Conservation (phyloP, 805 yeast genomes). For the Starmera caribaea region DNA sequence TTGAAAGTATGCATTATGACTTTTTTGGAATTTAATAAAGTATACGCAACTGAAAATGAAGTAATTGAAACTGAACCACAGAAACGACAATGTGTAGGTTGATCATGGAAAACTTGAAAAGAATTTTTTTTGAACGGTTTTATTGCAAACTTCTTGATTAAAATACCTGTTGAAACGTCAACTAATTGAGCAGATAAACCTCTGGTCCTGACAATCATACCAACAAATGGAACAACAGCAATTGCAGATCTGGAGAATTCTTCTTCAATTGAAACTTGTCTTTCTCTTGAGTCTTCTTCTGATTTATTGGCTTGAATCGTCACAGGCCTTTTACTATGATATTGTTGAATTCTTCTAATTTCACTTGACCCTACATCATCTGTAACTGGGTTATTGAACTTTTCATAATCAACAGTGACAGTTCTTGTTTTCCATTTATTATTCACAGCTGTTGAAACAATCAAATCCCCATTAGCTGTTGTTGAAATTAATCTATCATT, state of each 20-base stretch:
- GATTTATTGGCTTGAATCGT: neutral
- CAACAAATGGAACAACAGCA: slow-evolving; percentile 58
- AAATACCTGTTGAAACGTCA: slow-evolving; percentile 71
- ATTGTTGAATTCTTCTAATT: slow-evolving; percentile 4
- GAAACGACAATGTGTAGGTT: slow-evolving; percentile 81
- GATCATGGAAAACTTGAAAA: slow-evolving; percentile 67
- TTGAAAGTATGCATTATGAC: slow-evolving; percentile 66
- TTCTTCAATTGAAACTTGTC: slow-evolving; percentile 1
- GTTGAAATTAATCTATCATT: slow-evolving; percentile 60
- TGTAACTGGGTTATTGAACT: slow-evolving; percentile 16
- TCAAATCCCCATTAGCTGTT: slow-evolving; percentile 36
- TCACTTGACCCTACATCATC: neutral
- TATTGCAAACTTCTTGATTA: slow-evolving; percentile 50
- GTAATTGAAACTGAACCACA: slow-evolving; percentile 83
- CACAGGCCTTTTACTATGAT: neutral
- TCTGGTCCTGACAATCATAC: slow-evolving; percentile 58
- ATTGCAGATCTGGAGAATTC: slow-evolving; percentile 25
- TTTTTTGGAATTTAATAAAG: slow-evolving; percentile 44
- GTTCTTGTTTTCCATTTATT: slow-evolving; percentile 54
- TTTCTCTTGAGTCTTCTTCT: neutral
- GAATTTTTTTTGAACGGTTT: slow-evolving; percentile 48
- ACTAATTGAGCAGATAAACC: slow-evolving; percentile 51
- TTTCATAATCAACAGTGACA: slow-evolving; percentile 35
- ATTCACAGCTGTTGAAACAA: slow-evolving; percentile 51
- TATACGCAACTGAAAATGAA: slow-evolving; percentile 64